These are phyloP conservation scores for Lumnitzera racemosa DNA, from an alignment of 345 rosid species.

Conservation along the genomic window DNA sequence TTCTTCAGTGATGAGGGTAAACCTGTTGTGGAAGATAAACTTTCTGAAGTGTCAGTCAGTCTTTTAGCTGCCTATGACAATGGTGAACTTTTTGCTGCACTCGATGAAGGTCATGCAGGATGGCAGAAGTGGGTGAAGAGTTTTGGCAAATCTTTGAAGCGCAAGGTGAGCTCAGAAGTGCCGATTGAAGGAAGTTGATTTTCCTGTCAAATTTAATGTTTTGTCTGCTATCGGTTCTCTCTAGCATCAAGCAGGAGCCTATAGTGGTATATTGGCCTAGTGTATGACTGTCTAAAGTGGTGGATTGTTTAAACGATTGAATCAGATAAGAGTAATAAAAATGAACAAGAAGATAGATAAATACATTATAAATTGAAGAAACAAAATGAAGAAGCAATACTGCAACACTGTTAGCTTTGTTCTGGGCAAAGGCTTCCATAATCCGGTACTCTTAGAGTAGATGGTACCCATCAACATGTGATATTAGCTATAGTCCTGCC, in stretches of 20 bases:
- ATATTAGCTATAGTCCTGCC: too few species aligned
- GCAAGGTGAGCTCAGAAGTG: constrained; percentile 48
- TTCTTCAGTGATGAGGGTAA: constrained; percentile 62
- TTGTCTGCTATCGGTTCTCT: neutral
- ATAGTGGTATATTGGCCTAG: too few species aligned
- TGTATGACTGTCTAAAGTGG: too few species aligned
- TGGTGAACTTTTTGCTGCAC: constrained; percentile 60
- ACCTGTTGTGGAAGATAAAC: constrained; percentile 55
- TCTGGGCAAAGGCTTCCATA: neutral
- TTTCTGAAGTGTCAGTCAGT: constrained; percentile 58
- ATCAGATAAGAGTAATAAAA: too few species aligned
- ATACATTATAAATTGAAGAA: too few species aligned
- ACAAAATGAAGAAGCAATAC: too few species aligned
- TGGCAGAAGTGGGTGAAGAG: constrained; percentile 95
- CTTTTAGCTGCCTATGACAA: constrained; percentile 80
- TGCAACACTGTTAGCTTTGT: too few species aligned
- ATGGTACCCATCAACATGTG: neutral
- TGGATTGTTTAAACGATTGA: too few species aligned
- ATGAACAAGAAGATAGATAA: too few species aligned
- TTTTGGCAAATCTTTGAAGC: constrained; percentile 69
- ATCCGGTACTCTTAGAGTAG: neutral
- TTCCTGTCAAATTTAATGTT: neutral
- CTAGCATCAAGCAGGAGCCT: too few species aligned
- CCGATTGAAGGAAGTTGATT: neutral
- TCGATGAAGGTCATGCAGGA: constrained; percentile 66